phyloP scores from a whole-genome alignment of 495 filamentous ascomycete species.

The Xylaria nigripes region DNA sequence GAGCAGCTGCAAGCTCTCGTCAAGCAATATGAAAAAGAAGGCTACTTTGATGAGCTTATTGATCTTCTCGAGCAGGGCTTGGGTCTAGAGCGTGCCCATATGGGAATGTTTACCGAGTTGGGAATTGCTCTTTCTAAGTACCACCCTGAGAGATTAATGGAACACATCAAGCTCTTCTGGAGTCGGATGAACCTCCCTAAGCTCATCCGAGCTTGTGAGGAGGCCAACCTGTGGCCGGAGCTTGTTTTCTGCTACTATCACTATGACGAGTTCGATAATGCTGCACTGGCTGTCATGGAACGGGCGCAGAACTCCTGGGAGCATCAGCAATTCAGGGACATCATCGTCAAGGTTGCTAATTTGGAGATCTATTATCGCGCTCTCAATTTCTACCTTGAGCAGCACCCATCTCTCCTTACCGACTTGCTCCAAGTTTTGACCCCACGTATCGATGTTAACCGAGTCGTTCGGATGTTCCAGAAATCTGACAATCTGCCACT shows the following conservation, averaged over 20 bases:
- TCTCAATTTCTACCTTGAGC: constrained; percentile 95
- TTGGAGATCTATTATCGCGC: constrained; percentile 98
- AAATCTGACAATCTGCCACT: constrained; percentile 96
- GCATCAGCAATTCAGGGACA: constrained; percentile 99
- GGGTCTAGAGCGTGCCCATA: constrained; percentile 72
- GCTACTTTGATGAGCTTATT: constrained; percentile 98
- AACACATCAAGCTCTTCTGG: constrained; percentile 99
- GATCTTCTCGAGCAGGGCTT: constrained; percentile 89
- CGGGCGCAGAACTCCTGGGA: constrained; percentile 97
- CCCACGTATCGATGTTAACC: constrained; percentile 91
- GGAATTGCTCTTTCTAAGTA: constrained; percentile 95
- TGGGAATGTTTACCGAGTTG: constrained; percentile 94
- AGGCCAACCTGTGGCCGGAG: constrained; percentile 95
- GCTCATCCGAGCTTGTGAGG: constrained; percentile 92
- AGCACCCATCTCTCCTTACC: constrained; percentile 90
- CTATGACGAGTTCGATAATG: constrained; percentile 99
- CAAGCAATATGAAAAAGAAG: constrained; percentile 91
- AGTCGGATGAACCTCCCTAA: constrained; percentile 97
- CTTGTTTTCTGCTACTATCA: constrained; percentile 98
- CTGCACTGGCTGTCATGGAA: constrained; percentile 98
- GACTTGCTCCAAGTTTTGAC: constrained; percentile 91
- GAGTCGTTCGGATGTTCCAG: constrained; percentile 96
- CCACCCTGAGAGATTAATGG: constrained; percentile 93
- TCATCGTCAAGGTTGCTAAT: constrained; percentile 95
- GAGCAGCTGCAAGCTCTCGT: constrained; percentile 92